Evolutionary conservation across 2,329 filamentous ascomycete genomes (phyloP), one percentile per base, ranked within the genome.

Genomic region (Aspergillus luchuensis): DNA sequence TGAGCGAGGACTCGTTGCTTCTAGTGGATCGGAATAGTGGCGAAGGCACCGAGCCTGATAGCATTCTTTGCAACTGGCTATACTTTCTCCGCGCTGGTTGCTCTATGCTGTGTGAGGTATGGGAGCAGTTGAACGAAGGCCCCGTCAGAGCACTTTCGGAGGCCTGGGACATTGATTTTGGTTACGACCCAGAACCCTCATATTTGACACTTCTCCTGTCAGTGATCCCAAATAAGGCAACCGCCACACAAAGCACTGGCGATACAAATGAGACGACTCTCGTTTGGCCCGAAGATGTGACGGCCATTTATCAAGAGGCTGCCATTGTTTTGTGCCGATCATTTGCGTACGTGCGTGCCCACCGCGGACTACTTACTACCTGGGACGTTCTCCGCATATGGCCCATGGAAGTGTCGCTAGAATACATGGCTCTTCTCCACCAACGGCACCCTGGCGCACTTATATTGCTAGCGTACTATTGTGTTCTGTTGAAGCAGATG

Each of bases 1-100:
- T n/a, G 21, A n/a, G 23, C 6, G 25, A 15, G 23, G 45, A 28
- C 13, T 38, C 50, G 5, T 41, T 53, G 21, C 25, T 53, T 8
- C 23, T 53, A 1, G 50, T 53, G 13, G n/a, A 23, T 6, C 15
- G 19, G 3, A 25, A 15, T 15, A 8, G 6, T 15, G 48, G 25
- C 56, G 30, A 30, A 13, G 33, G 41, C 21, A 39, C 8, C 15
- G 33, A 39, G 7, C 5, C 30, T 10, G 38, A 30, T 23, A 30
- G 47, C 19, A 47, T 52, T 28, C 49, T 58, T 13, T 17, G 21
- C 17, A 41, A 52, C 33, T 59, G 57, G 57, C 28, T 59, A 10
- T 28, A 55, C 50, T 21, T 59, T 50, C 51, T 59, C 15, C 57
- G 57, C n/a, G 36, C 23, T 28, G 57, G 57, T 21, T 59, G 57